phyloP scores from a whole-genome alignment of 1,284 basidiomycete species.

The Ceratobasidium sp. region DNA sequence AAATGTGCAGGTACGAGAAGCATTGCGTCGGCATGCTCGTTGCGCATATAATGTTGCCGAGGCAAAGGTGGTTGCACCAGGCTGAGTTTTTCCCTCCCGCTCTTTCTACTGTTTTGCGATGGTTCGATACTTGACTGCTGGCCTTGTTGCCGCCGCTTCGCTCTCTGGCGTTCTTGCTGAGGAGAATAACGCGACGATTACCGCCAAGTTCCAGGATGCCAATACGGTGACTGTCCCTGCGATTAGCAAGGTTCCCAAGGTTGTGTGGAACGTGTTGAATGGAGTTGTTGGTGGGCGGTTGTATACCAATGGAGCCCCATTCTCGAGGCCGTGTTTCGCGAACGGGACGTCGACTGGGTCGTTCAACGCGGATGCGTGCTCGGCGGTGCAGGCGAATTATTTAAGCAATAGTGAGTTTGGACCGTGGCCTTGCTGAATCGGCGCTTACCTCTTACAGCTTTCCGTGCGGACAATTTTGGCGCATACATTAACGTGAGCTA shows the following conservation, averaged over 20 bases:
- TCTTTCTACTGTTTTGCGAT: background rate
- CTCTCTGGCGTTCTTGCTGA: conserved; percentile 2
- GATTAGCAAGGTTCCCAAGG: conserved; percentile 23
- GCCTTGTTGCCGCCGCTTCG: conserved; percentile 10
- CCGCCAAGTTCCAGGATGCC: conserved; percentile 30
- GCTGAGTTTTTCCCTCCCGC: background rate
- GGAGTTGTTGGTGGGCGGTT: conserved; percentile 29
- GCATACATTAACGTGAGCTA: conserved; percentile 25
- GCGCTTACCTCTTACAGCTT: background rate
- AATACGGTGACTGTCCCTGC: conserved; percentile 17
- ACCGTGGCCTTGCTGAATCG: too few relatives aligned
- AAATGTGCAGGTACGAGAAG: conserved; percentile 10
- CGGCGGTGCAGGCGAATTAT: conserved; percentile 27
- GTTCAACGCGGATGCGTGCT: conserved; percentile 9
- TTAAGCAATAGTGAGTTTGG: conserved; percentile 20
- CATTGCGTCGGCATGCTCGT: background rate
- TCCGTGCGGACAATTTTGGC: conserved; percentile 20
- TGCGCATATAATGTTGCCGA: conserved; percentile 3
- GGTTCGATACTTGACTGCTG: conserved; percentile 27
- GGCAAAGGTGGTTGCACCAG: background rate
- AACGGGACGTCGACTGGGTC: conserved; percentile 24
- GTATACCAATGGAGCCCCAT: conserved; percentile 31
- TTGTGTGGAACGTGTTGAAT: conserved; percentile 24
- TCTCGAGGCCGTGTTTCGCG: conserved; percentile 28
- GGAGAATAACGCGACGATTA: conserved; percentile 28